Percentiles rank a stretch among this genome's conserved stretches.
Evolutionary conservation across 495 filamentous ascomycete genomes (phyloP).

Genomic region (Hypoxylon rickii): DNA sequence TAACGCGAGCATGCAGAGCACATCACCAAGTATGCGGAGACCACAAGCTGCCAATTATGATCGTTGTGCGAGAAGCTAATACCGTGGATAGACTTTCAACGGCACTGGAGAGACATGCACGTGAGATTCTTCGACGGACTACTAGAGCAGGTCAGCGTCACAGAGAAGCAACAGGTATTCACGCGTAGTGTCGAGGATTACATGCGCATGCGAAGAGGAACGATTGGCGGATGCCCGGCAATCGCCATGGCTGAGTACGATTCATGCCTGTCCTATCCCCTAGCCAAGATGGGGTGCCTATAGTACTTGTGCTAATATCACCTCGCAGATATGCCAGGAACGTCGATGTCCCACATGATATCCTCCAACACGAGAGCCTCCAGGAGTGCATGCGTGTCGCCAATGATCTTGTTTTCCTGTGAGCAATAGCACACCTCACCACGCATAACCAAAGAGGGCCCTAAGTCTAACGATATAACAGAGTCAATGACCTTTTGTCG

Average conservation of each 20-base stretch:
- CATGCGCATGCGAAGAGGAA: not conserved
- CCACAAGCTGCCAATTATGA: no score
- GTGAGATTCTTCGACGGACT: not conserved
- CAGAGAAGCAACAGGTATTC: not conserved
- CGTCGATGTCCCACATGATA: not conserved
- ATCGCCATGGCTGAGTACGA: not conserved
- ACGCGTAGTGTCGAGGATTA: not conserved
- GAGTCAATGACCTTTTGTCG: not conserved
- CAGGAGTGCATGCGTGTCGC: not conserved
- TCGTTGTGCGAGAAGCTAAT: no score
- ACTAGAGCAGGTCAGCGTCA: not conserved
- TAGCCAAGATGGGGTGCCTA: no score
- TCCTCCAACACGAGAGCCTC: not conserved
- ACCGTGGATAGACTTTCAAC: not conserved
- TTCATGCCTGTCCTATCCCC: not conserved
- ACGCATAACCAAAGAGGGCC: no score
- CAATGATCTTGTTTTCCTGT: not conserved
- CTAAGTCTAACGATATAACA: not conserved
- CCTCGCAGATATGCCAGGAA: not conserved
- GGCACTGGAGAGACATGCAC: not conserved
- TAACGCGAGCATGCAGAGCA: not conserved
- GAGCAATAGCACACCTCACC: not conserved
- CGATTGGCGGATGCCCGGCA: not conserved
- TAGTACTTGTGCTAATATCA: no score
- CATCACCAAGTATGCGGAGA: not conserved